Evolutionary conservation across 257 asterid species (phyloP).

Genomic region (Solanum gandarillasii): DNA sequence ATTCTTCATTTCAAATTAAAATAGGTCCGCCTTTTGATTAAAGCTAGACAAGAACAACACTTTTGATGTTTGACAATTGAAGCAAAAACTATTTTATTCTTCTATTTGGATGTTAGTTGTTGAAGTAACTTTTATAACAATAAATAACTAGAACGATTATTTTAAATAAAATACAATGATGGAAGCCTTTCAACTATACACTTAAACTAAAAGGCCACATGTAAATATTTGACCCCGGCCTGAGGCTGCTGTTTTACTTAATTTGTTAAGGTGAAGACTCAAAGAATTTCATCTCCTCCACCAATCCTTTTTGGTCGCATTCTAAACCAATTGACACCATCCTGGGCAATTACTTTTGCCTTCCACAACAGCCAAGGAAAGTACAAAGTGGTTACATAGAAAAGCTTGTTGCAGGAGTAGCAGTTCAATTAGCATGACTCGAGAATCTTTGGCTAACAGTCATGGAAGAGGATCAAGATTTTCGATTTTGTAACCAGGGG

Average conservation of each 20-base stretch:
- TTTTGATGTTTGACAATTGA: neutral
- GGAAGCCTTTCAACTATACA: neutral
- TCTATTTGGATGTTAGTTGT: neutral
- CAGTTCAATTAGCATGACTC: neutral
- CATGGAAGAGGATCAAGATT: neutral
- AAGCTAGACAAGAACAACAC: neutral
- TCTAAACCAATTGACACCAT: neutral
- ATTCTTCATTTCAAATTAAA: neutral
- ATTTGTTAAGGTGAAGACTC: neutral
- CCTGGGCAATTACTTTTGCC: neutral
- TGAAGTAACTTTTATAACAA: neutral
- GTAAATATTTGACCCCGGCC: neutral
- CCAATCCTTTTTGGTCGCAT: neutral
- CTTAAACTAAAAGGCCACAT: neutral
- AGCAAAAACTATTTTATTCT: neutral
- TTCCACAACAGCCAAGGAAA: neutral
- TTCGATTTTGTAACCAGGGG: neutral
- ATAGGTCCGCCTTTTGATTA: neutral
- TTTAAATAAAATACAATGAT: neutral
- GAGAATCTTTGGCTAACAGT: neutral
- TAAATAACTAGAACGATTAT: neutral
- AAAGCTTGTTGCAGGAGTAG: neutral
- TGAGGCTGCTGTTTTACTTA: neutral
- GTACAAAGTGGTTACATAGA: neutral
- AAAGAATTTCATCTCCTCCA: neutral